Evolutionary conservation across 495 filamentous ascomycete genomes (phyloP), one percentile per base, ranked within the genome.

Genomic region (Aspergillus indologenus): DNA sequence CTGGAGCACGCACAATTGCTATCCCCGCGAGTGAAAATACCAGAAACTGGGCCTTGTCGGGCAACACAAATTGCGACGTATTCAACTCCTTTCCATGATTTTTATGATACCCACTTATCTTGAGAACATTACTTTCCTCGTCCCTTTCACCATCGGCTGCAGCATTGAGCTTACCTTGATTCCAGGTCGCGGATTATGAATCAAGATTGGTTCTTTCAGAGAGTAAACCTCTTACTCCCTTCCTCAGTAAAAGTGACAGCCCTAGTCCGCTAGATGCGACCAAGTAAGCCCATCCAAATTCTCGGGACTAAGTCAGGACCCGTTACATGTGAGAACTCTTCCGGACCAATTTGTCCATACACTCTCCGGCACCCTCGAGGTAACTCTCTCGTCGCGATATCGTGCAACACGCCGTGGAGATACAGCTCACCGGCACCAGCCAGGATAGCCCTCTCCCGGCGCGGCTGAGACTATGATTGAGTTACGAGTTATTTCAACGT

Each of bases 381-480:
- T 50, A 22, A 15, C 20, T 50, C 22, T 50, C 6, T 24, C 26
- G 15, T 24, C 21, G 26, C 26, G 26, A 7, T 29, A n/a, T n/a
- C 15, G 48, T 51, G 23, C 48, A 51, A 51, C 48, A 19, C 11
- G 5, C 47, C 15, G 15, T 24, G 17, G 48, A 29, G 48, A 31
- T 31, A 9, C 29, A 29, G 48, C 29, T 51, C 17, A 24, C 24
- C 31, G 48, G 48, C 48, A 51, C 23, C 48, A 51, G 24, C 48
- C 48, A 51, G 23, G 14, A 17, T 24, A 17, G 48, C 12, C 17
- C 11, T 19, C 48, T 5, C 48, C 48, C n/a, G 12, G 9, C 3
- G 48, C n/a, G 48, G 47, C 47, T 50, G 20, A 24, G 47, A 24
- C 47, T 22, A 29, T 18, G 48, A 31, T 31, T 51, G 17, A 31